Conservation (phyloP, 257 asterid species). For the Nicotiana tabacum region DNA sequence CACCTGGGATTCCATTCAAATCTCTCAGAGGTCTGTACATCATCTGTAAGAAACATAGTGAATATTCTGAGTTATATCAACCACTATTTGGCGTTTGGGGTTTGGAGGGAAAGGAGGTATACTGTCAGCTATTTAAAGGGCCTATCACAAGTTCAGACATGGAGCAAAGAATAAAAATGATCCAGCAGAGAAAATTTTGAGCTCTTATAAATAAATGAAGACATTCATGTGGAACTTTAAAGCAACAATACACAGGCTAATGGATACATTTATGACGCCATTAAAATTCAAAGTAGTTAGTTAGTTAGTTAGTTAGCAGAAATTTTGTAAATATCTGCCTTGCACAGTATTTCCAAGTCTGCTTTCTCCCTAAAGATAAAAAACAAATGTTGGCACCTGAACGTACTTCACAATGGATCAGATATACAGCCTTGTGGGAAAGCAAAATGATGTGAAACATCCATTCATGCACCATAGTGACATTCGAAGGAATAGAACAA, state of each 20-base stretch:
- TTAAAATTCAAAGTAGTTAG: not conserved
- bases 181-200: not conserved
- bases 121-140: not conserved
- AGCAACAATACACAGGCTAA: not conserved
- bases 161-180: not conserved
- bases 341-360: not conserved
- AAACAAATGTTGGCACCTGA: not conserved
- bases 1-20: slow-evolving; percentile 77
- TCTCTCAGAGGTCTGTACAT: slow-evolving; percentile 68
- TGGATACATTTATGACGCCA: not conserved
- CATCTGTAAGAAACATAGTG: slow-evolving; percentile 39
- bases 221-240: not conserved
- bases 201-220: not conserved
- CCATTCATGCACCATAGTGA: not conserved
- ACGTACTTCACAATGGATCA: not conserved
- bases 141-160: not conserved
- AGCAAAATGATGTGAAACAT: not conserved
- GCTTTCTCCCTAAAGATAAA: not conserved
- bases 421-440: not conserved
- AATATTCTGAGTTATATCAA: not conserved
- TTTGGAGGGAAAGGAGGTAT: not conserved
- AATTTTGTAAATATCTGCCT: not conserved
- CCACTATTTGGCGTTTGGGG: not conserved
- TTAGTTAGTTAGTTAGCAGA: not conserved
- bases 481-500: not conserved